Evolutionary conservation across 352 stramenopile genomes (phyloP).

Genomic region (Stramenopiles sp.): DNA sequence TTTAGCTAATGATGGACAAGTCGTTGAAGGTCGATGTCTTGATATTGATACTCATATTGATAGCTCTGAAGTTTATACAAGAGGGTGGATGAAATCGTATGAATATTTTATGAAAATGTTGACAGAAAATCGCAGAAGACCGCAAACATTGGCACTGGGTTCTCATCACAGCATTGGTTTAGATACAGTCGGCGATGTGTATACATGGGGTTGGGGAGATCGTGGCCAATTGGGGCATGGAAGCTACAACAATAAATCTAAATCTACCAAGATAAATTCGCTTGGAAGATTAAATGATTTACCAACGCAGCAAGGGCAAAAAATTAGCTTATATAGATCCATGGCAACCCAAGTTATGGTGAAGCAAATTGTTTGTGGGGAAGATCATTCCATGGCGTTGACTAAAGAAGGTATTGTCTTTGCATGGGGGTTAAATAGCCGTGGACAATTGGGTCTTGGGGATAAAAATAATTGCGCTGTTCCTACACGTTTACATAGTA

Average conservation of each 20-base stretch:
- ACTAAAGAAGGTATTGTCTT: conserved; percentile 12
- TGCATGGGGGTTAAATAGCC: conserved; percentile 12
- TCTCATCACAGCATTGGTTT: neutral
- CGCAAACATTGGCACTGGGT: neutral
- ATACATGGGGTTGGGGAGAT: conserved; percentile 6
- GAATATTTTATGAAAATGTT: neutral
- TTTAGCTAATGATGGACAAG: neutral
- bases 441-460: conserved; percentile 17
- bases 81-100: neutral
- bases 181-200: neutral
- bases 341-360: neutral
- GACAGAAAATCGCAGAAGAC: neutral
- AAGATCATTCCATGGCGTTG: neutral
- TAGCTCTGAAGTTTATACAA: neutral
- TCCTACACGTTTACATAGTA: neutral
- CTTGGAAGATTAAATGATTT: neutral
- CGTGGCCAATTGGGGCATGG: neutral
- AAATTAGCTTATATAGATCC: neutral
- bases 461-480: neutral
- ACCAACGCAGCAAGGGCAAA: neutral
- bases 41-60: conserved; percentile 4
- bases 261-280: neutral
- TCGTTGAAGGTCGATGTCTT: neutral
- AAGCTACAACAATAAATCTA: neutral
- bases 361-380: conserved; percentile 4